Evolutionary conservation across 306 rosid genomes (phyloP), one percentile per base, ranked within the genome.

Genomic region (Gleditsia sinensis): DNA sequence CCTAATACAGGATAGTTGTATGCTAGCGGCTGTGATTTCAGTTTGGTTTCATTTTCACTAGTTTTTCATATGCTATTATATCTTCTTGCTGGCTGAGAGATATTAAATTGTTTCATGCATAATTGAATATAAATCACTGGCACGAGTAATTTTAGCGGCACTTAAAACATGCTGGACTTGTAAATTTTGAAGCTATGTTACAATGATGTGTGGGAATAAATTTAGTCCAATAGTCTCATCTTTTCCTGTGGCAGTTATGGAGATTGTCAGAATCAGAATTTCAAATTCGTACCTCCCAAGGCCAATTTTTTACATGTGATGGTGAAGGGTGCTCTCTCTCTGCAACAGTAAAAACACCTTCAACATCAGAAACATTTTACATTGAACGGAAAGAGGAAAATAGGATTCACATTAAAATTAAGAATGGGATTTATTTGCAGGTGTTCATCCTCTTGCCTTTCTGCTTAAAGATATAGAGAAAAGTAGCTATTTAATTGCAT

Each of bases 251-350:
- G 80, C 82, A 94, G 98, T 78, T 91, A 65, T 91, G 92, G 96
- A 90, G 98, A 86, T 75, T 87, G 56, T 88, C 97, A 0, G 83
- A 76, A 80, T 91, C 84, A 48, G 84, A 88, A 64, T 90, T 91
- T 86, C 93, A 88, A 65, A 75, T 91, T 50, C 87, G 91, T 20
- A 85, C 95, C 53, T 71, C 72, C 6, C 76, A 70, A 68, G 97
- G 96, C 37, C 91, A 88, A 79, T 91, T 91, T 84, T 85, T 94
- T 66, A 87, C 92, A 20, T 90, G 96, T 69, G 84, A 77, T 80
- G 87, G 83, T 50, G 78, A 73, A 43, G 84, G 86, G 14, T 81
- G 92, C 94, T 77, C 82, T 69, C 74, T 88, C 69, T 82, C 85
- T 37, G 97, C 96, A 46, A 83, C 85, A 74, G 89, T 80, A 45